Base-by-base conservation (phyloP, 352 stramenopile genomes). In the Phytophthora pini region DNA sequence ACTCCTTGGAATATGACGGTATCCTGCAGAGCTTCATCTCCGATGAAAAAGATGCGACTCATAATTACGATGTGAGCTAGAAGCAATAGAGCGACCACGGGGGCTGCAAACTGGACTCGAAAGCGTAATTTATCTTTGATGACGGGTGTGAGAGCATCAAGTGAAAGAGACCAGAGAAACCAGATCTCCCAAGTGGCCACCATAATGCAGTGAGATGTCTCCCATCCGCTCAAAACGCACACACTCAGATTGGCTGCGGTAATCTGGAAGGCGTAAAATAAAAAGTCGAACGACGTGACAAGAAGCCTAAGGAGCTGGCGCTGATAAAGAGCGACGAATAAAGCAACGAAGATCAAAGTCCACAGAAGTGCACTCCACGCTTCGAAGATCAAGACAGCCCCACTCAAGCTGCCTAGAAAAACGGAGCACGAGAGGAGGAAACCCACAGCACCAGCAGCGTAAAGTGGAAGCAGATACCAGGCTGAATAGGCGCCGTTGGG, bases 221-320 rank as follows among this genome's bases (percentile, higher is more conserved):
- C 47, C 61, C 54, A 67, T 52, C 17, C 26, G 46, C n/a, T 49
- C 39, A 82, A 22, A 5, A 74, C 46, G 13, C 67, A 80, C 1
- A 79, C 26, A 15, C 44, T 58, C 3, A 76, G 15, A 38, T 75
- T 69, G n/a, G 71, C 72, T 27, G 59, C 20, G 1, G 62, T 65
- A 6, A 67, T 56, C 29, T 85, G 66, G 3, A 68, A 39, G 0
- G 47, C 43, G 54, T 82, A 77, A 36, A 79, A 81, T 6, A 76
- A 29, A 36, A 74, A 77, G 40, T 85, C 74, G 41, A 82, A 85
- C 8, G 77, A 85, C 11, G 56, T 70, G 22, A 70, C 20, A 13
- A 81, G 45, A 2, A 63, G 24, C 17, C 47, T 34, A 1, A 85
- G 53, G 9, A 85, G 43, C 9, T 82, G 20, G 0, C 68, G 68